Evolutionary conservation across 768 basidiomycete species (phyloP).

Genomic region (Stropharia rugosoannulata): DNA sequence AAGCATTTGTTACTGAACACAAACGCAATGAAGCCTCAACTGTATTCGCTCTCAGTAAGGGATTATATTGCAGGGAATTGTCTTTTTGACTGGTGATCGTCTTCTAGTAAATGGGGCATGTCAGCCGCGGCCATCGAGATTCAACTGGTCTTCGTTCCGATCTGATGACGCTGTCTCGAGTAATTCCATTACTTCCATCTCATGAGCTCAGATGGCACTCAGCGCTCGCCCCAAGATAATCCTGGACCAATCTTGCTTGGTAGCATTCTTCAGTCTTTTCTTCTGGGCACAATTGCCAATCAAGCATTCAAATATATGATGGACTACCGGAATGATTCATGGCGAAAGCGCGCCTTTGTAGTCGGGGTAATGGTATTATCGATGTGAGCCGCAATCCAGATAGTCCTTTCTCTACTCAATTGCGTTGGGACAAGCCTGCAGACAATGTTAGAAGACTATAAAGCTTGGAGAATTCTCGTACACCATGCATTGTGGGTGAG

Average conservation of each 20-base stretch:
- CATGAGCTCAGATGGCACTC: conserved; percentile 25
- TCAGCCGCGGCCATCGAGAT: too few species aligned
- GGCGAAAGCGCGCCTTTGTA: conserved; percentile 41
- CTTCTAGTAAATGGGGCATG: too few species aligned
- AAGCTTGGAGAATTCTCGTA: conserved; percentile 38
- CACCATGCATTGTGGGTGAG: conserved; percentile 32
- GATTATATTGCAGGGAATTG: too few species aligned
- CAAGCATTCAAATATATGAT: conserved; percentile 41
- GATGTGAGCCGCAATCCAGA: conserved; percentile 26
- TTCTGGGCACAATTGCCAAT: conserved; percentile 40
- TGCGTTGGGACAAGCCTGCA: conserved; percentile 21
- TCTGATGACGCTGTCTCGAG: neutral
- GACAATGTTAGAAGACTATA: conserved; percentile 39
- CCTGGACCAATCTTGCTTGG: conserved; percentile 44
- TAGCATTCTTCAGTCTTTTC: conserved; percentile 46
- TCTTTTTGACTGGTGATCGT: too few species aligned
- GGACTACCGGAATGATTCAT: conserved; percentile 43
- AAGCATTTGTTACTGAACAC: too few species aligned
- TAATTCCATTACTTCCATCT: neutral
- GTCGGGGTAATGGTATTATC: conserved; percentile 36
- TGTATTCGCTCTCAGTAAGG: too few species aligned
- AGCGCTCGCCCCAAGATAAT: conserved; percentile 24
- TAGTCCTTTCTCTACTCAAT: neutral
- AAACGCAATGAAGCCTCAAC: too few species aligned
- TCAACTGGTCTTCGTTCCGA: too few species aligned